phyloP scores from a whole-genome alignment of 192 early-diverging fungal species.

The Coemansia sp. region DNA sequence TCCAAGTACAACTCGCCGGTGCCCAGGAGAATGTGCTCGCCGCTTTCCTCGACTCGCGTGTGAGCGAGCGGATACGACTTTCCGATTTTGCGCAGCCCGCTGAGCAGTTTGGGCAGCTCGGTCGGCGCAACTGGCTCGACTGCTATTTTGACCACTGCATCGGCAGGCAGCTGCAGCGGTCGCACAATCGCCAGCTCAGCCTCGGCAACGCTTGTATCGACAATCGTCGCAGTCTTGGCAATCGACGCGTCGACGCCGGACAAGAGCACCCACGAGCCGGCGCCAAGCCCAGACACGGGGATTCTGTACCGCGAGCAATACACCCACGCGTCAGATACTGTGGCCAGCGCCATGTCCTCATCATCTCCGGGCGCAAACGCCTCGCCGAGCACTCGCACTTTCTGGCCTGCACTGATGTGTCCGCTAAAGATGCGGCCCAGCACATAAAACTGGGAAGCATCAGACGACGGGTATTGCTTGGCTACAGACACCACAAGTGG shows the following conservation, averaged over 20 bases:
- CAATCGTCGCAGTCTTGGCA: conserved; percentile 93
- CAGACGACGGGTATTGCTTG: conserved; percentile 86
- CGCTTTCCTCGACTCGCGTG: conserved; percentile 94
- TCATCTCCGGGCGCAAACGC: conserved; percentile 88
- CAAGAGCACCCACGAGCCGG: conserved; percentile 89
- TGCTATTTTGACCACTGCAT: conserved; percentile 89
- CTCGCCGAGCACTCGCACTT: conserved; percentile 90
- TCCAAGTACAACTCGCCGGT: conserved; percentile 97
- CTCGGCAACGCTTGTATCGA: conserved; percentile 56
- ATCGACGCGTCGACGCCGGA: conserved; percentile 92
- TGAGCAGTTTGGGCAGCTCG: conserved; percentile 97
- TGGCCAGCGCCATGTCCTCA: conserved; percentile 82
- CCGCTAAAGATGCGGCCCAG: conserved; percentile 97
- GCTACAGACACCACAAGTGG: conserved; percentile 91
- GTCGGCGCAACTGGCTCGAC: conserved; percentile 98
- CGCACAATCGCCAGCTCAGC: conserved; percentile 82
- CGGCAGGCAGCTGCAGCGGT: conserved; percentile 78
- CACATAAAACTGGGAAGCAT: conserved; percentile 83
- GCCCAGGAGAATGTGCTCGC: conserved; percentile 93
- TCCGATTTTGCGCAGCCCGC: conserved; percentile 93
- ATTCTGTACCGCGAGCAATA: conserved; percentile 81
- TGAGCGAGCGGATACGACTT: conserved; percentile 89
- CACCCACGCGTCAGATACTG: conserved; percentile 72
- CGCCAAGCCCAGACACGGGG: conserved; percentile 72
- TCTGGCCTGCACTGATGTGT: conserved; percentile 70